Base-by-base conservation (phyloP, 495 filamentous ascomycete genomes). In the Penicillium flavigenum region DNA sequence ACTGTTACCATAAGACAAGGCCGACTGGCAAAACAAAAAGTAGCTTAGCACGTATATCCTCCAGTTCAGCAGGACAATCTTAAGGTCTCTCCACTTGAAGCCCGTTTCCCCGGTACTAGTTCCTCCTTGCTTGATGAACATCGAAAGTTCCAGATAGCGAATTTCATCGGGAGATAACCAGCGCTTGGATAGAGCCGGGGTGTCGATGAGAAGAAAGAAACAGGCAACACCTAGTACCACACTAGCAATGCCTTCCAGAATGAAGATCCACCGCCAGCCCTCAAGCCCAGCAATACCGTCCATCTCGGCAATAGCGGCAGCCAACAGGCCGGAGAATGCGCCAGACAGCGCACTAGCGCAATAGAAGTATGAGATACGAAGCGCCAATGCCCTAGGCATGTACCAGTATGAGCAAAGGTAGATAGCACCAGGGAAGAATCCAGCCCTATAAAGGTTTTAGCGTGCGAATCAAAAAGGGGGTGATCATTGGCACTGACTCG, bases 351-450 rank as follows among this genome's bases (percentile, higher is more conserved):
- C 67, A 46, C 79, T 82, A 1, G 85, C 85, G 1, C 83, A 79
- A 57, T 81, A 82, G 76, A 89, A 90, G 68, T 87, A 86, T 73
- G 51, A 85, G 73, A 64, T 75, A 69, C 70, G 66, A 8, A 59
- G 54, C 0, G 63, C 62, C 16, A 69, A 59, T 5, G 67, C 59
- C 22, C 59, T 64, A 5, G 70, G 65, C 65, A 70, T 68, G 57
- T 90, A 91, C 88, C 88, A 91, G 67, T 83, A 86, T 0, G 86
- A 87, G 41, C 88, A 79, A 57, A 89, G 84, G 58, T 88, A 91
- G 1, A 51, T 32, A 32, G 86, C 81, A 5, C 85, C 88, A 0
- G 88, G 87, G 61, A 86, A 87, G 20, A 90, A 72, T 12, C 88
- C 77, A 49, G 64, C 55, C 45, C 58, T 60, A 22, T n/a, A 47